Conservation (phyloP, 352 stramenopile species). For the Blastocystis hominis region DNA sequence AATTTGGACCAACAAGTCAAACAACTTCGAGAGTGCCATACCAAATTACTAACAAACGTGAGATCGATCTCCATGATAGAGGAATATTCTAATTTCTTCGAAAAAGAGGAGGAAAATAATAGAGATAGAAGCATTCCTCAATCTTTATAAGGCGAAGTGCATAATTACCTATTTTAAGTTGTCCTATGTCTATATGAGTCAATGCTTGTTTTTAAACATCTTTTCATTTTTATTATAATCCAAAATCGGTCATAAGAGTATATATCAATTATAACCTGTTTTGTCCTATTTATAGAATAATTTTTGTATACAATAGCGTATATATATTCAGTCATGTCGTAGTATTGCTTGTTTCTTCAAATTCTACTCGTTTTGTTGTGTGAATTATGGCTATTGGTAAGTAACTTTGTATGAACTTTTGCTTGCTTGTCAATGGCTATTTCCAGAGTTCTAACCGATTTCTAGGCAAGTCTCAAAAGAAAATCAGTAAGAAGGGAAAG, state of each 20-base stretch:
- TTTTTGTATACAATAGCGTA: not conserved
- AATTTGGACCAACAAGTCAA: not conserved
- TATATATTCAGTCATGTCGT: not conserved
- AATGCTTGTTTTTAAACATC: not conserved
- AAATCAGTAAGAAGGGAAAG: constrained; percentile 57
- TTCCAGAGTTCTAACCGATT: not conserved
- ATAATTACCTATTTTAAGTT: not conserved
- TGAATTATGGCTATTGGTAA: not conserved
- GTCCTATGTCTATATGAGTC: not conserved
- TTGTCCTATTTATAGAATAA: not conserved
- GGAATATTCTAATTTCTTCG: not conserved
- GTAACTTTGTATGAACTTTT: not conserved
- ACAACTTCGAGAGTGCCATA: not conserved
- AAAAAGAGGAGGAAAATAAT: not conserved
- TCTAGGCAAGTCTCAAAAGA: constrained; percentile 19
- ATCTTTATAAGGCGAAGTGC: not conserved
- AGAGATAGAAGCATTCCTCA: not conserved
- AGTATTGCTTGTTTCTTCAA: not conserved
- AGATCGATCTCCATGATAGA: constrained; percentile 15
- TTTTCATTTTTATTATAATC: too few relatives aligned
- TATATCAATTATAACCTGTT: not conserved
- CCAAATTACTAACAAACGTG: not conserved
- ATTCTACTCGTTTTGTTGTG: not conserved
- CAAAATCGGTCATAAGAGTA: too few relatives aligned
- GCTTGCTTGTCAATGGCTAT: not conserved